Conservation (phyloP, 1,284 basidiomycete genomes). For the Pseudozyma tsukubaensis region DNA sequence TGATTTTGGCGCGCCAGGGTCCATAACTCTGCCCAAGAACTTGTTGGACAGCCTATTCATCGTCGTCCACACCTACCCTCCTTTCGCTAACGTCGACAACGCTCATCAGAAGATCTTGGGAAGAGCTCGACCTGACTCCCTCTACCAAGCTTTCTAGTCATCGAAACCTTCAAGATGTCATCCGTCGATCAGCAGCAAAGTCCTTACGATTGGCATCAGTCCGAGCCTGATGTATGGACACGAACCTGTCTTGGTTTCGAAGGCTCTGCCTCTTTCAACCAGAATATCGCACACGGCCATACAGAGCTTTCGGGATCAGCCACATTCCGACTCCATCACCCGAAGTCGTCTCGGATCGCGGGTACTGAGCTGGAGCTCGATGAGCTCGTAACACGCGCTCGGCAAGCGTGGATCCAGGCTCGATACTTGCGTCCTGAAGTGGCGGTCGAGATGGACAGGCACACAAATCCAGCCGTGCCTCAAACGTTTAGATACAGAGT, state of each 20-base stretch:
- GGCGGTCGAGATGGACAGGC: constrained; percentile 33
- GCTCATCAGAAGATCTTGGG: too few species aligned
- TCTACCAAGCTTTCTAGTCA: background rate
- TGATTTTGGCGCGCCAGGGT: too few species aligned
- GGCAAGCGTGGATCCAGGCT: constrained; percentile 25
- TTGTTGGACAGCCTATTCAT: too few species aligned
- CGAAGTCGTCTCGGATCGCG: constrained; percentile 12
- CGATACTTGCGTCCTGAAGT: constrained; percentile 35
- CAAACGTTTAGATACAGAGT: constrained; percentile 26
- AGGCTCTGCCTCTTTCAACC: constrained; percentile 43
- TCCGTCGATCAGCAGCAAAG: constrained; percentile 8
- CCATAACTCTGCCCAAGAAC: too few species aligned
- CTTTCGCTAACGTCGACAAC: too few species aligned
- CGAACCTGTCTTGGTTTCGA: constrained; percentile 44
- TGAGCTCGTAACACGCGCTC: constrained; percentile 23
- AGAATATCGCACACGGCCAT: constrained; percentile 46
- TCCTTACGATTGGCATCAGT: constrained; percentile 24
- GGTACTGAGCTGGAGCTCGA: constrained; percentile 25
- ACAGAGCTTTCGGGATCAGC: constrained; percentile 38
- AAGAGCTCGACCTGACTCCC: background rate
- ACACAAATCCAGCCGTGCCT: constrained; percentile 8
- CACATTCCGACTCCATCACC: constrained; percentile 18
- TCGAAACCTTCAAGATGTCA: constrained; percentile 11
- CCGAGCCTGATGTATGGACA: constrained; percentile 19
- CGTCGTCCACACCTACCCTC: too few species aligned